Evolutionary conservation across 2,329 filamentous ascomycete genomes (phyloP).

Genomic region (Thelonectria olida): DNA sequence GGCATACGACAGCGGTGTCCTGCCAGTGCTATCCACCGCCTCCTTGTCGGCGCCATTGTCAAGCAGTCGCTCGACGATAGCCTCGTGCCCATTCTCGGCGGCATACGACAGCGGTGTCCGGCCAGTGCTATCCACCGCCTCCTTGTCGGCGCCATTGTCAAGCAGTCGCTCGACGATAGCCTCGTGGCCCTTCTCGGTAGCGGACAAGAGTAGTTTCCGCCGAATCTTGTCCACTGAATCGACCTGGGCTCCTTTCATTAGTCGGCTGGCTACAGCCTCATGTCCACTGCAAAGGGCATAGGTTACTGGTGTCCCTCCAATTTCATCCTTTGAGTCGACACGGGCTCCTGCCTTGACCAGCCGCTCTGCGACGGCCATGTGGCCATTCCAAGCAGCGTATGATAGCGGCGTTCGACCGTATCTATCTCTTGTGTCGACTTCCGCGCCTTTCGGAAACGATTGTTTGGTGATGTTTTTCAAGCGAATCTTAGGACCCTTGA

Average conservation of each 20-base stretch:
- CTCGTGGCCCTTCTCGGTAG: neutral
- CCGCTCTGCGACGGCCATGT: constrained; percentile 9
- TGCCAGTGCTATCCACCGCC: too few species aligned
- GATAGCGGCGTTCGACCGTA: neutral
- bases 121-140: neutral
- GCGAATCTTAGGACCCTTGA: neutral
- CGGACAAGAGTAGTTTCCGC: neutral
- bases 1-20: too few species aligned
- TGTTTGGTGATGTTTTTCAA: neutral
- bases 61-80: neutral
- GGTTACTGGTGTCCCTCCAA: constrained; percentile 12
- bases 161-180: neutral
- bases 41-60: neutral
- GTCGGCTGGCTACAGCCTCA: neutral
- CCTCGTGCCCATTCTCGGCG: neutral
- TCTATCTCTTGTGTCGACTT: constrained; percentile 1
- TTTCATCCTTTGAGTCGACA: neutral
- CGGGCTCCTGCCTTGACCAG: constrained; percentile 7
- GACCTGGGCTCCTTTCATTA: neutral
- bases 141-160: neutral
- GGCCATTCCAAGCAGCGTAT: constrained; percentile 17
- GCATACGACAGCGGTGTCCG: too few species aligned
- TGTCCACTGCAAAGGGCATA: constrained; percentile 9
- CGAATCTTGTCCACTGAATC: neutral
- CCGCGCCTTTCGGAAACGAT: constrained; percentile 7